Conservation (phyloP, 441 rosid genomes). For the Pelargonium fulgidum region DNA sequence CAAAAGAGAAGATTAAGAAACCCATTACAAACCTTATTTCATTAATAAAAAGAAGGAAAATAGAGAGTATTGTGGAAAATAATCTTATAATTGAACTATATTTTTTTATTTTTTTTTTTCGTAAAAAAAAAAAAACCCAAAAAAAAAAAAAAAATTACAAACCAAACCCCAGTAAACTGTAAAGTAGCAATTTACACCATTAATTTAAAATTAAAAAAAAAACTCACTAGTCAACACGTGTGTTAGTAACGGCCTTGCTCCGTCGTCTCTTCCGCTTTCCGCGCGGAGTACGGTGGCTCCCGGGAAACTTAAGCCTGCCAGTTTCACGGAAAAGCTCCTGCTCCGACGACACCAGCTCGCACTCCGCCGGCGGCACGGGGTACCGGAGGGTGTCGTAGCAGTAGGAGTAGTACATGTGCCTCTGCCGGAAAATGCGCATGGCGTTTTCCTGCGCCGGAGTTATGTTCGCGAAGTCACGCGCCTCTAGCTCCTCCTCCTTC, state of each 20-base stretch:
- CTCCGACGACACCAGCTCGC: conserved; percentile 47
- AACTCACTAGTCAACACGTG: conserved; percentile 7
- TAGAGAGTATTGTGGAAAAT: too few species aligned
- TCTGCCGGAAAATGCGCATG: conserved; percentile 62
- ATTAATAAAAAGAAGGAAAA: too few species aligned
- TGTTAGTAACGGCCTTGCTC: conserved; percentile 22
- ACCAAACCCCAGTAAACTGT: neutral
- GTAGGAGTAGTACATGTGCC: conserved; percentile 72
- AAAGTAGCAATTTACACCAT: neutral
- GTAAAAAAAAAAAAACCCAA: too few species aligned
- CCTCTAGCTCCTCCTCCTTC: conserved; percentile 24
- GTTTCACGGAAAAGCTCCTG: conserved; percentile 45
- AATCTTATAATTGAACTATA: neutral
- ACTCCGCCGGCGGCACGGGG: conserved; percentile 49
- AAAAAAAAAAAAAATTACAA: neutral
- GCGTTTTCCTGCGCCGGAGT: conserved; percentile 33
- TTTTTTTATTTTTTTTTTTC: neutral
- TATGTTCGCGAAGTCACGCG: conserved; percentile 35
- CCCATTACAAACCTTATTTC: too few species aligned
- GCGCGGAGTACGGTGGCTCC: conserved; percentile 32
- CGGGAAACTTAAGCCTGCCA: conserved; percentile 67
- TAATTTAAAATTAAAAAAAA: too few species aligned
- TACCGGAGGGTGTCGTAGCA: conserved; percentile 68
- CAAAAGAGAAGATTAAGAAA: too few species aligned
- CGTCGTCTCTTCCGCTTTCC: conserved; percentile 12